These are phyloP conservation scores for Gaeumannomyces sp. DNA, from an alignment of 2,329 filamentous ascomycete genomes.

Conservation along the genomic window DNA sequence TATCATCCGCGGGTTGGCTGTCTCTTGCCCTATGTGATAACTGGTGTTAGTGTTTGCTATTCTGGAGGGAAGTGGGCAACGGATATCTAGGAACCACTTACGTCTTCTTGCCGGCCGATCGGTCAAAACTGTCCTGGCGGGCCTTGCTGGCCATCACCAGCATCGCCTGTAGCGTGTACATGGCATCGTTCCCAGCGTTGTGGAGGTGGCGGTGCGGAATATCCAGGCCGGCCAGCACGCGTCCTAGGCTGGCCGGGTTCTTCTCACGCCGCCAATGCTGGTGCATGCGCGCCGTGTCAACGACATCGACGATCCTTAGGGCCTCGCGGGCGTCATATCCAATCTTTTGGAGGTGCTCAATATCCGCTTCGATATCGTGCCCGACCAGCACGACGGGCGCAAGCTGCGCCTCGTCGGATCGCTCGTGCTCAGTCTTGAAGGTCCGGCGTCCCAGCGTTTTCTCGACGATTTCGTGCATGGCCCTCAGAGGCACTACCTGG, in stretches of 20 bases:
- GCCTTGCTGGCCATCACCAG: conserved; percentile 48
- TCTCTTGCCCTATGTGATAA: neutral
- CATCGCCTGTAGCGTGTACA: conserved; percentile 70
- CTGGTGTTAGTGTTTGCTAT: neutral
- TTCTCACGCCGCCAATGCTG: conserved; percentile 51
- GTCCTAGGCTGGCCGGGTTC: conserved; percentile 50
- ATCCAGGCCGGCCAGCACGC: conserved; percentile 57
- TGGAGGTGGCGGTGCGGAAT: conserved; percentile 64
- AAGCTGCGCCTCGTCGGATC: conserved; percentile 11
- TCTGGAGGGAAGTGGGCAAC: neutral
- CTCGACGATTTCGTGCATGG: conserved; percentile 30
- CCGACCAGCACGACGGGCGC: conserved; percentile 67
- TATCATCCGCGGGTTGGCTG: neutral
- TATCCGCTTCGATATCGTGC: conserved; percentile 63
- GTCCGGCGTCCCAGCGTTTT: conserved; percentile 4
- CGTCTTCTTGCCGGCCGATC: conserved; percentile 9
- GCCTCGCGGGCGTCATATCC: conserved; percentile 54
- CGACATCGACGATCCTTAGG: conserved; percentile 50
- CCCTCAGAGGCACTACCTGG: conserved; percentile 29
- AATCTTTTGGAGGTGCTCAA: conserved; percentile 60
- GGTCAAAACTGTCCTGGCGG: conserved; percentile 21
- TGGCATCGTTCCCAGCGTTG: conserved; percentile 82
- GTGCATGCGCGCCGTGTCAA: conserved; percentile 72
- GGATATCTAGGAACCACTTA: neutral
- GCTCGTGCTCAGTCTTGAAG: neutral